Evolutionary conservation across 768 basidiomycete species (phyloP).

Genomic region (Amyloporia xantha): DNA sequence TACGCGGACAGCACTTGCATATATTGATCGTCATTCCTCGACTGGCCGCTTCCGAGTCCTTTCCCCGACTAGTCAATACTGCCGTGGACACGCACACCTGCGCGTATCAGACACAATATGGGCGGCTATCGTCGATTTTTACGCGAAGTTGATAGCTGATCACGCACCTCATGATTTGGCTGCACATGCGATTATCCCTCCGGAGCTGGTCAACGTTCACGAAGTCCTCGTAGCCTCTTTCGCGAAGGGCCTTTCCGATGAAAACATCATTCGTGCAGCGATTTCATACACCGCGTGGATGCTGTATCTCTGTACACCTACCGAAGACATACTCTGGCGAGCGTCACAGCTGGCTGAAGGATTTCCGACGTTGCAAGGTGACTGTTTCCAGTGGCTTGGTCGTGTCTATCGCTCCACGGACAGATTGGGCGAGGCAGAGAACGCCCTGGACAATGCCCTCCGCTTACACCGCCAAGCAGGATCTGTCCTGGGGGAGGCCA

Average conservation of each 20-base stretch:
- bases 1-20: neutral
- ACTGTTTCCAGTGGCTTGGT: neutral
- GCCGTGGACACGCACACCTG: neutral
- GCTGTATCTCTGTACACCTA: neutral
- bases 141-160: neutral
- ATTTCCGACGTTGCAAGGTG: neutral
- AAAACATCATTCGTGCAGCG: neutral
- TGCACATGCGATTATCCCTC: neutral
- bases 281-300: neutral
- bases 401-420: neutral
- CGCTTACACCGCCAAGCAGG: neutral
- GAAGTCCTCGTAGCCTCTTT: neutral
- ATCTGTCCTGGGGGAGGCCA: neutral
- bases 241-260: neutral
- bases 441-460: neutral
- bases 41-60: neutral
- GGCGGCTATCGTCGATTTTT: neutral
- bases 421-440: neutral
- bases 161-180: neutral
- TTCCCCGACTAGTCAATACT: neutral
- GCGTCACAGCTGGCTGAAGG: neutral
- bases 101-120: neutral
- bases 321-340: neutral
- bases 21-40: neutral
- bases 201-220: neutral